These are phyloP conservation scores for Aspergillus sojae DNA, from an alignment of 2,329 filamentous ascomycete species.

Conservation along the genomic window DNA sequence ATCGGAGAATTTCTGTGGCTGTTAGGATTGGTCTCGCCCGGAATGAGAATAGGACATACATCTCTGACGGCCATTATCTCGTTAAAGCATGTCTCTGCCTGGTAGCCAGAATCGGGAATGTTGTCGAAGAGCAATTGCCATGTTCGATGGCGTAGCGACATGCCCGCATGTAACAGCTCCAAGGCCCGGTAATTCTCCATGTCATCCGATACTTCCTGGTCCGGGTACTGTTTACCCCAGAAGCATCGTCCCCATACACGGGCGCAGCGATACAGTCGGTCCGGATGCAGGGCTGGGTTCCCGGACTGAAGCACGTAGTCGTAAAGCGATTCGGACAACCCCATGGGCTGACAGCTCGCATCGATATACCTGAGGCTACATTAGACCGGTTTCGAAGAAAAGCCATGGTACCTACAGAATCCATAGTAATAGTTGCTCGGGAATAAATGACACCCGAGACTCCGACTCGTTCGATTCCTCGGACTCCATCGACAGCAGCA, in stretches of 20 bases:
- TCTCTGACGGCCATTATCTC: conserved; percentile 31
- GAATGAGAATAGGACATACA: conserved; percentile 17
- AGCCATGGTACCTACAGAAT: conserved; percentile 32
- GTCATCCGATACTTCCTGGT: conserved; percentile 41
- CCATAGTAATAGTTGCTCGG: conserved; percentile 40
- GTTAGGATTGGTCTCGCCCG: background rate
- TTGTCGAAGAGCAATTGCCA: conserved; percentile 32
- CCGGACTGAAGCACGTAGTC: conserved; percentile 36
- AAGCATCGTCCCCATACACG: conserved; percentile 40
- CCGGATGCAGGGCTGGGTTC: conserved; percentile 35
- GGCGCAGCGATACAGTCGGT: conserved; percentile 37
- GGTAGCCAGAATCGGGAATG: conserved; percentile 15
- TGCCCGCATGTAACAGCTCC: conserved; percentile 34
- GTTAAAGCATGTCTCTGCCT: conserved; percentile 23
- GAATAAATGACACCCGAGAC: conserved; percentile 35
- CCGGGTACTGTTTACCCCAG: conserved; percentile 40
- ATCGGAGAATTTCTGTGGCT: conserved; percentile 36
- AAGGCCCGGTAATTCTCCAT: conserved; percentile 42
- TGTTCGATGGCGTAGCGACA: conserved; percentile 32
- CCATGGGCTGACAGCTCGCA: conserved; percentile 31
- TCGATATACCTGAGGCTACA: conserved; percentile 30
- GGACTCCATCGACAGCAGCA: conserved; percentile 26
- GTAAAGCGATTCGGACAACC: conserved; percentile 34
- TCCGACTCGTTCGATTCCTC: conserved; percentile 15
- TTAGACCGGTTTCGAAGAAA: background rate